Percentiles rank a stretch among this genome's conserved stretches.
Conservation (phyloP, 305 asterid species). For the Solanum aculeatissimum region DNA sequence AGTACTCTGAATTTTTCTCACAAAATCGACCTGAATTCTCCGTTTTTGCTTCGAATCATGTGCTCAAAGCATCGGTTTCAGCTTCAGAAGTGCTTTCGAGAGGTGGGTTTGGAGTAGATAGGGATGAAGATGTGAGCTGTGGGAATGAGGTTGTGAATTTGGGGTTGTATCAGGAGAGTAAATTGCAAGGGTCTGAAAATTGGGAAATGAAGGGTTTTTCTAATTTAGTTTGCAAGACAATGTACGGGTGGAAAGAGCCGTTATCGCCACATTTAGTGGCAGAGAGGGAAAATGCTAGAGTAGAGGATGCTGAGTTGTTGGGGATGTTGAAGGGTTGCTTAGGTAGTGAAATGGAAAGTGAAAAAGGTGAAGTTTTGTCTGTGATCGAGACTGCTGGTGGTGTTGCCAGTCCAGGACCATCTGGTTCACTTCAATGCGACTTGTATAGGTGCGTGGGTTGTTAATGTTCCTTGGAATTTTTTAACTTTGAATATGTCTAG, state of each 20-base stretch:
- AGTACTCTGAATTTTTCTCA: conserved; percentile 41
- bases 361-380: conserved; percentile 37
- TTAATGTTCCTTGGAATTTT: neutral
- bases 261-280: conserved; percentile 93
- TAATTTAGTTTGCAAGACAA: conserved; percentile 65
- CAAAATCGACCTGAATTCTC: conserved; percentile 33
- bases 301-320: conserved; percentile 53
- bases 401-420: conserved; percentile 96
- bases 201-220: conserved; percentile 29
- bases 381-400: conserved; percentile 98
- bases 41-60: conserved; percentile 56
- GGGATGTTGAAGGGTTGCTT: conserved; percentile 58
- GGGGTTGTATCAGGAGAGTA: conserved; percentile 58
- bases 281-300: conserved; percentile 58
- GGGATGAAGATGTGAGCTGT: neutral
- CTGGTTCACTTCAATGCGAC: conserved; percentile 91
- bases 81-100: conserved; percentile 31
- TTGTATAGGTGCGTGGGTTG: conserved; percentile 49
- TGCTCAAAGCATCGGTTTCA: conserved; percentile 38
- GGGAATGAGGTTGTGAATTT: conserved; percentile 34
- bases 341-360: conserved; percentile 11
- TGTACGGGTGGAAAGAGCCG: conserved; percentile 77
- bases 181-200: conserved; percentile 41
- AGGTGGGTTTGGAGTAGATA: neutral
- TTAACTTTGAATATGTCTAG: neutral